phyloP scores from a whole-genome alignment of 2,329 filamentous ascomycete species.

The Cladophialophora immunda region DNA sequence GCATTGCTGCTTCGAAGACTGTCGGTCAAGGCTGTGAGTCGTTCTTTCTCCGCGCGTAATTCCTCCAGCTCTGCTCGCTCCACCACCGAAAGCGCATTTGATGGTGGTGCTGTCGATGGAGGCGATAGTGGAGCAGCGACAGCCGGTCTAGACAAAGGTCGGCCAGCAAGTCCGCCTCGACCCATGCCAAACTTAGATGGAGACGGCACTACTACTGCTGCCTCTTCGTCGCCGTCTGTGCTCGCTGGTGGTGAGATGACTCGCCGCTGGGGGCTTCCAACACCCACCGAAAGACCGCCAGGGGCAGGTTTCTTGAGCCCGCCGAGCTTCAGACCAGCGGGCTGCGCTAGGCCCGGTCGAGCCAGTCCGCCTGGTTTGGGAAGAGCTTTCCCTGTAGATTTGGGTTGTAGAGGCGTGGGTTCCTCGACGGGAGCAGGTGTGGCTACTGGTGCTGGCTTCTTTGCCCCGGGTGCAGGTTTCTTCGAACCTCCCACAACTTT shows the following conservation, averaged over 20 bases:
- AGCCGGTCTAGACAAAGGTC: constrained; percentile 81
- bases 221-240: constrained; percentile 53
- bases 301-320: constrained; percentile 52
- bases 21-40: constrained; percentile 76
- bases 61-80: constrained; percentile 94
- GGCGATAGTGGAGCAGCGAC: constrained; percentile 61
- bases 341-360: constrained; percentile 53
- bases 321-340: constrained; percentile 52
- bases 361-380: constrained; percentile 56
- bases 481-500: constrained; percentile 62
- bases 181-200: constrained; percentile 71
- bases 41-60: constrained; percentile 82
- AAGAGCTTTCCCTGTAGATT: constrained; percentile 50
- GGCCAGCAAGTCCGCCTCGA: constrained; percentile 81
- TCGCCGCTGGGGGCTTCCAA: constrained; percentile 53
- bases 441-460: constrained; percentile 60
- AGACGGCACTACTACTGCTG: constrained; percentile 47
- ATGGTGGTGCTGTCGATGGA: constrained; percentile 63
- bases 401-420: constrained; percentile 58
- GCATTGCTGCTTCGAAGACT: constrained; percentile 83
- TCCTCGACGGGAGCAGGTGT: constrained; percentile 64
- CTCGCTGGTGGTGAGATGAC: constrained; percentile 54
- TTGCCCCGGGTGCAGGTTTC: constrained; percentile 56
- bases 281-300: constrained; percentile 35
- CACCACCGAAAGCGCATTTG: constrained; percentile 74